Percentiles rank a stretch among this genome's conserved stretches.
Evolutionary conservation across 192 early-diverging fungal genomes (phyloP).

Genomic region (Bifiguratus adelaidae): DNA sequence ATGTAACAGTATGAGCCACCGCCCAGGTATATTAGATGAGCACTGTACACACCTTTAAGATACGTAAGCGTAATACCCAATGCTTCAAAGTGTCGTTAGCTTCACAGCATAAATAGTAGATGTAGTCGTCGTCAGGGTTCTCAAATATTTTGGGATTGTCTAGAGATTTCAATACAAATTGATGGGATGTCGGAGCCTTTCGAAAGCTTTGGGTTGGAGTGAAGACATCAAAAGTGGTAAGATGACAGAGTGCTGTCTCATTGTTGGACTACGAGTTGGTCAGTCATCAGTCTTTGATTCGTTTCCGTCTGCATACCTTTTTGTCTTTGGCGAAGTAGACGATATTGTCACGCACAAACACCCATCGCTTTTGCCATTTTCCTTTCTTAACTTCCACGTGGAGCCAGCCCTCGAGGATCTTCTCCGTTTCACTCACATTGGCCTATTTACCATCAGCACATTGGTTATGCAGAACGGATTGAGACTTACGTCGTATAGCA

Average conservation of each 20-base stretch:
- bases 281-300: constrained; percentile 1
- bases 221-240: constrained; percentile 78
- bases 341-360: constrained; percentile 50
- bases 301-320: constrained; percentile 31
- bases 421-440: constrained; percentile 8
- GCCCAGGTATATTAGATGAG: not conserved
- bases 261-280: constrained; percentile 13
- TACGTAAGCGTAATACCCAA: constrained; percentile 61
- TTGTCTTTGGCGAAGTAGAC: constrained; percentile 58
- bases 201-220: constrained; percentile 55
- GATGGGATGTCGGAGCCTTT: constrained; percentile 66
- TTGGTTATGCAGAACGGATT: constrained; percentile 18
- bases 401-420: constrained; percentile 43
- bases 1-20: not conserved
- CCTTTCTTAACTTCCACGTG: constrained; percentile 70
- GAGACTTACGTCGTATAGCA: constrained; percentile 41
- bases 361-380: constrained; percentile 78
- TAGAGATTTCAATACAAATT: constrained; percentile 78
- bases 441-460: constrained; percentile 3
- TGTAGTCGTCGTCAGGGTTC: constrained; percentile 74
- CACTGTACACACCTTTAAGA: constrained; percentile 43
- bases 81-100: constrained; percentile 51
- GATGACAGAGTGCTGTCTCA: constrained; percentile 31
- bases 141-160: constrained; percentile 70
- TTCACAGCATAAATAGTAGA: constrained; percentile 60